phyloP scores from a whole-genome alignment of 2,329 filamentous ascomycete species.

The Ceratocystis diversiconidia region DNA sequence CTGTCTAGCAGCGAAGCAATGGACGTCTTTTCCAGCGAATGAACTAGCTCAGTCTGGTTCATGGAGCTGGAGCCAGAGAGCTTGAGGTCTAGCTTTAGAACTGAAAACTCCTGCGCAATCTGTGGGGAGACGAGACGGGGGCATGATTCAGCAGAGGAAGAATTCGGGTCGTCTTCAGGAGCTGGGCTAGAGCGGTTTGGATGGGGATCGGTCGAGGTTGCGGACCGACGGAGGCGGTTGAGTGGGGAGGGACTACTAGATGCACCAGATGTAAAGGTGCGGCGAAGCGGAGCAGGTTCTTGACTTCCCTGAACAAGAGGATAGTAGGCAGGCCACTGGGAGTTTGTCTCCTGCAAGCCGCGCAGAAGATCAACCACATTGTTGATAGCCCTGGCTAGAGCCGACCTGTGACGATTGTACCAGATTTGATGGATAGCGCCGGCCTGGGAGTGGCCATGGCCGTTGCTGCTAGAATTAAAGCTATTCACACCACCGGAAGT shows the following conservation, averaged over 20 bases:
- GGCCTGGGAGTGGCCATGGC: slow-evolving; percentile 40
- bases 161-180: slow-evolving; percentile 38
- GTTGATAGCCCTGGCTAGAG: slow-evolving; percentile 76
- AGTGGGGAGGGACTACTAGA: slow-evolving; percentile 20
- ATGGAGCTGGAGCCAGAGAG: slow-evolving; percentile 48
- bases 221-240: slow-evolving; percentile 9
- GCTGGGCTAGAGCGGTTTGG: slow-evolving; percentile 50
- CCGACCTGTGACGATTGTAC: slow-evolving; percentile 83
- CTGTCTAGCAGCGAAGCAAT: slow-evolving; percentile 83
- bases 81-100: slow-evolving; percentile 88
- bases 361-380: slow-evolving; percentile 72
- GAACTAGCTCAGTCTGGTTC: slow-evolving; percentile 79
- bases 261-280: slow-evolving; percentile 8
- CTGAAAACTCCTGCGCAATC: slow-evolving; percentile 88
- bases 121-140: slow-evolving; percentile 81
- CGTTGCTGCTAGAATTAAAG: slow-evolving; percentile 23
- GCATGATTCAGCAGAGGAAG: slow-evolving; percentile 33
- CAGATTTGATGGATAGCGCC: slow-evolving; percentile 83
- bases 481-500: slow-evolving; percentile 19
- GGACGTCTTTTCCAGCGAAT: slow-evolving; percentile 83
- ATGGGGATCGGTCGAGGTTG: slow-evolving; percentile 38
- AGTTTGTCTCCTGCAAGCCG: slow-evolving; percentile 75
- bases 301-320: slow-evolving; percentile 58
- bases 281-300: slow-evolving; percentile 26
- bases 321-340: slow-evolving; percentile 87